Base-by-base conservation (phyloP, 768 basidiomycete genomes). In the Leccinum longicurvipes region DNA sequence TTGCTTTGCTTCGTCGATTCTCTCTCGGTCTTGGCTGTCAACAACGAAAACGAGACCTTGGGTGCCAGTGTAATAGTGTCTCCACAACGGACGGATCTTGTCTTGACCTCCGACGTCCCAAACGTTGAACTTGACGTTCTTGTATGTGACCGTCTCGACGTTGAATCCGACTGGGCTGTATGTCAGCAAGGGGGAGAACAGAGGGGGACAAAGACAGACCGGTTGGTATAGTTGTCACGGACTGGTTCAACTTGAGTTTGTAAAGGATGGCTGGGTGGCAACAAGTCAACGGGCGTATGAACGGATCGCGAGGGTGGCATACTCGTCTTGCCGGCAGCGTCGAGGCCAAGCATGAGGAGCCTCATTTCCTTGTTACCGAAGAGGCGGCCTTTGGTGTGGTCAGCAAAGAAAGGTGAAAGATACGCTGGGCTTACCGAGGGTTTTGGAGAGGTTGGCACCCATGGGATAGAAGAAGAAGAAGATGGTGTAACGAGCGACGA, bases 351-450 rank as follows among this genome's bases (percentile, higher is more conserved):
- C 96, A 98, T 98, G 71, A 97, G 77, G 67, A 96, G 77, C 67
- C 94, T 79, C 96, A 98, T 98, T 82, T 98, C 96, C 83, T 94
- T 96, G 83, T 94, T 98, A 60, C 94, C 95, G 73, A 98, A 98
- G 64, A 98, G 78, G 78, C 89, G 92, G 70, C 84, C 93, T 96
- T 44, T 27, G 41, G 39, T 51, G 15, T 1, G 25, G 46, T 65
- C 28, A 67, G 65, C 12, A 11, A 17, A 6, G 54, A 1, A 3
- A 1, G 3, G 14, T 2, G 14, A 1, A 25, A 2, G 4, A 3
- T 1, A 3, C 11, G 10, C 3, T 0, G 14, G 8, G 66, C 81
- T 63, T 63, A 90, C 90, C 81, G 73, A 93, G 74, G 34, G 89
- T 83, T 74, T 93, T 93, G 51, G 91, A 92, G 63, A 93, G 78